Evolutionary conservation across 495 filamentous ascomycete species (phyloP).

Genomic region (Thozetella sp.): DNA sequence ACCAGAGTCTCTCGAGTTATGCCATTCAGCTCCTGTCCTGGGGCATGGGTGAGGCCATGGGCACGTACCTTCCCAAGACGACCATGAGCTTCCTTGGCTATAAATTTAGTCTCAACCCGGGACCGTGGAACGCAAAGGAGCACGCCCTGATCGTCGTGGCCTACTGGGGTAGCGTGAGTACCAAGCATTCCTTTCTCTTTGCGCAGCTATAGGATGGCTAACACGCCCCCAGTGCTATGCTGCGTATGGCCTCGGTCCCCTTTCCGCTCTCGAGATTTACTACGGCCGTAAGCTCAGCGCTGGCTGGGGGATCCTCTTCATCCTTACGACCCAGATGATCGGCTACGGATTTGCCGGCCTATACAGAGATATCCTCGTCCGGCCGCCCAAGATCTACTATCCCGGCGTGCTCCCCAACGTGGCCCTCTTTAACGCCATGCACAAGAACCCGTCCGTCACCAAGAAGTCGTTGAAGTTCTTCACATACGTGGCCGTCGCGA

Average conservation of each 20-base stretch:
- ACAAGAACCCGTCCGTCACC: slow-evolving; percentile 16
- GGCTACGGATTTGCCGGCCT: slow-evolving; percentile 42
- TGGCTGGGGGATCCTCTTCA: slow-evolving; percentile 22
- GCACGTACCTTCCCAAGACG: slow-evolving; percentile 7
- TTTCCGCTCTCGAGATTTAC: slow-evolving; percentile 19
- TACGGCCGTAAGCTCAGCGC: slow-evolving; percentile 15
- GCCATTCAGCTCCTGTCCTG: slow-evolving; percentile 15
- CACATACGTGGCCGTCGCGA: slow-evolving; percentile 11
- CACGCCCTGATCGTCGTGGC: slow-evolving; percentile 28
- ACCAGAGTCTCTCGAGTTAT: slow-evolving; percentile 12
- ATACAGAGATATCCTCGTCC: slow-evolving; percentile 19
- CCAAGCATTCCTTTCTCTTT: not conserved
- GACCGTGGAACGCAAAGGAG: slow-evolving; percentile 38
- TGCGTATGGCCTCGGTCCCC: slow-evolving; percentile 18
- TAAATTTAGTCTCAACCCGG: slow-evolving; percentile 26
- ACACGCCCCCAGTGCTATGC: slow-evolving; percentile 12
- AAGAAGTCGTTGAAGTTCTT: slow-evolving; percentile 19
- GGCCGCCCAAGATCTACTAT: slow-evolving; percentile 42
- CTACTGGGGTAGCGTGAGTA: slow-evolving; percentile 16
- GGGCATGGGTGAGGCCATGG: slow-evolving; percentile 17
- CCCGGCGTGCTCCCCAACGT: slow-evolving; percentile 20
- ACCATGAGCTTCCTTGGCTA: slow-evolving; percentile 11
- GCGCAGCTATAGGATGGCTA: not conserved
- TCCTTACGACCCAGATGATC: slow-evolving; percentile 33
- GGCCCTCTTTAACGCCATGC: slow-evolving; percentile 18